Base-by-base conservation (phyloP, 1,284 basidiomycete species). In the Amylostereum areolatum region DNA sequence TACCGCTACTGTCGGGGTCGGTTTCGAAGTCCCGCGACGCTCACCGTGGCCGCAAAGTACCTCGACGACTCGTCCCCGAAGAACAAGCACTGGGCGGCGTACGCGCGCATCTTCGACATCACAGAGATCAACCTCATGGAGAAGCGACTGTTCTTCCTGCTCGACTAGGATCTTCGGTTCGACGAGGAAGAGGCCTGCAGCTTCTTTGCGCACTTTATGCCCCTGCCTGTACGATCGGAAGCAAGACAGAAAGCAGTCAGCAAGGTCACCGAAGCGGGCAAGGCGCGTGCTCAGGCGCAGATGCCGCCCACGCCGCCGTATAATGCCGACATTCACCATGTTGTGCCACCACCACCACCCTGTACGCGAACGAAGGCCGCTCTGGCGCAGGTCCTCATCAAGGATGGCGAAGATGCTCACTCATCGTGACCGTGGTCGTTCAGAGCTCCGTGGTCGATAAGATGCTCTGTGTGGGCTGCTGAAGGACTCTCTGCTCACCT, bases 41-140 rank as follows among this genome's bases (percentile, higher is more conserved):
- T 98, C 61, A 98, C 98, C 67, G 90, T 95, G 45, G 88, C 96
- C 30, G 89, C 94, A 59, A 99, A 99, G 72, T 98, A 98, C 70
- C 81, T 98, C 62, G 97, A 99, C 71, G 95, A 98, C 72, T 92
- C 91, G 30, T 87, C 86, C 39, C 91, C 91, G 11, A 97, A 96
- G 77, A 98, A 98, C 75, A 83, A 84, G 68, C 92, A 97, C 74
- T 97, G 94, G 94, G 78, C 82, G 48, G 65, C 69, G 48, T 92
- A 95, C 67, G 89, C 85, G 24, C 72, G 75, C 53, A 81, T 95
- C 65, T 90, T 88, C 64, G 75, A 82, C 59, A 69, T 81, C 47
- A 66, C 72, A n/a, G 86, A 89, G 68, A 82, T 97, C 69, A 97
- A 96, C 70, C 75, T 95, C 57, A 97, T 97, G 95, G 95, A 98